Evolutionary conservation across 2,329 filamentous ascomycete genomes (phyloP).

Genomic region (Fusarium siculi): DNA sequence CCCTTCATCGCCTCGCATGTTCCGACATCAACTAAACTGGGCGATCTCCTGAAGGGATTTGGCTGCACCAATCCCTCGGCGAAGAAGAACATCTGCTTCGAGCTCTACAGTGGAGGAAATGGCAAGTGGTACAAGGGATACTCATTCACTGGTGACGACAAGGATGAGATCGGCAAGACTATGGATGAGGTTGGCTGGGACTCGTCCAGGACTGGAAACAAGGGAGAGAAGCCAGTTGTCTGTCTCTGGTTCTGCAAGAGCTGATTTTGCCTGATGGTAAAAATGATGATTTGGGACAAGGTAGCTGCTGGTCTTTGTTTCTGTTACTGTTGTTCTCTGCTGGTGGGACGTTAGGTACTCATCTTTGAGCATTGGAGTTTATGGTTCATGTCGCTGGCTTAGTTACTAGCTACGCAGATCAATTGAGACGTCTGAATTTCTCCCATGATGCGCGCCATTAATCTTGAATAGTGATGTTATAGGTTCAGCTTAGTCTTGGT

Average conservation of each 20-base stretch:
- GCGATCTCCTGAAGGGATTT: conserved; percentile 67
- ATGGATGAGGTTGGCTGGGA: conserved; percentile 71
- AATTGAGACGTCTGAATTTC: fast-evolving
- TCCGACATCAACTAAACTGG: conserved; percentile 63
- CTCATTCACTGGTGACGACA: conserved; percentile 61
- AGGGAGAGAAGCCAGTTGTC: conserved; percentile 64
- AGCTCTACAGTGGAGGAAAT: conserved; percentile 64
- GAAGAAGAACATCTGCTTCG: conserved; percentile 67
- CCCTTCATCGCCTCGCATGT: conserved; percentile 63
- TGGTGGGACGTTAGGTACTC: not conserved
- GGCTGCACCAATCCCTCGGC: conserved; percentile 63
- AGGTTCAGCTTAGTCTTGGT: not conserved
- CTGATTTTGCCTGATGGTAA: conserved; percentile 38
- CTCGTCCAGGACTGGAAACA: conserved; percentile 57
- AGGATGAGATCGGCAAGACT: conserved; percentile 58
- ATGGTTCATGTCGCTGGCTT: not conserved
- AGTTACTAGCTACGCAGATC: not conserved
- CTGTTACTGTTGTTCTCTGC: not conserved
- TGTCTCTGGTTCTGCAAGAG: conserved; percentile 69
- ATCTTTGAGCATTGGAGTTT: conserved; percentile 5
- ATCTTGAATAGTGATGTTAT: not conserved
- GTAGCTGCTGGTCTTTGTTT: not conserved
- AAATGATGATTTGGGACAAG: not conserved
- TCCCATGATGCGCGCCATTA: not conserved
- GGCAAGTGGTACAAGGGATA: conserved; percentile 70